A percentile compares a stretch with the other conserved stretches of the same genome.
Evolutionary conservation across 805 yeast genomes (phyloP).

Genomic region (Jamesozyma gamospora): DNA sequence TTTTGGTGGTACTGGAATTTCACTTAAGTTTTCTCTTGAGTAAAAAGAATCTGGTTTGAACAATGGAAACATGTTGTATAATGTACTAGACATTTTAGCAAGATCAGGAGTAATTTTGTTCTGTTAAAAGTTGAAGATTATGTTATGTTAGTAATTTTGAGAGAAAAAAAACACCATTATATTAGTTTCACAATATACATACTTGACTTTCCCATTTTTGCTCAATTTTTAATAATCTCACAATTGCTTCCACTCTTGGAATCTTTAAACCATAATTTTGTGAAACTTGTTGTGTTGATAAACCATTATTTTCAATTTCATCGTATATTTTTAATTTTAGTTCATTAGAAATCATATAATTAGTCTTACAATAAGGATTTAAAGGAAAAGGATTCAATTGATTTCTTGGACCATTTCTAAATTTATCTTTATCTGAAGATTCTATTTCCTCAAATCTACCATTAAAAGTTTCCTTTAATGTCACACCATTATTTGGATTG

Average conservation of each 20-base stretch:
- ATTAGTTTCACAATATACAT: neutral
- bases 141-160: neutral
- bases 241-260: conserved; percentile 82
- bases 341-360: conserved; percentile 45
- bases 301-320: conserved; percentile 43
- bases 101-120: conserved; percentile 46
- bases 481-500: conserved; percentile 28
- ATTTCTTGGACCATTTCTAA: conserved; percentile 7
- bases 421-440: neutral
- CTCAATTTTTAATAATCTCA: conserved; percentile 59
- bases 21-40: conserved; percentile 69
- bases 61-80: conserved; percentile 78
- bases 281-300: conserved; percentile 64
- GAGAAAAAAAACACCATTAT: too few relatives aligned
- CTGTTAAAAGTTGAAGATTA: neutral
- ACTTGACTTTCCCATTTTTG: conserved; percentile 43
- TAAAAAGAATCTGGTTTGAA: conserved; percentile 33
- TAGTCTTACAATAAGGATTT: conserved; percentile 62
- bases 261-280: conserved; percentile 69
- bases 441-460: conserved; percentile 7
- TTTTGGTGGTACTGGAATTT: conserved; percentile 82
- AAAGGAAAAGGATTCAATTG: conserved; percentile 64
- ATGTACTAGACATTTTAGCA: conserved; percentile 43
- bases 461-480: conserved; percentile 17
- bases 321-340: conserved; percentile 52